Base-by-base conservation (phyloP, 164 flowering plant species). In the Cinnamomum chago region DNA sequence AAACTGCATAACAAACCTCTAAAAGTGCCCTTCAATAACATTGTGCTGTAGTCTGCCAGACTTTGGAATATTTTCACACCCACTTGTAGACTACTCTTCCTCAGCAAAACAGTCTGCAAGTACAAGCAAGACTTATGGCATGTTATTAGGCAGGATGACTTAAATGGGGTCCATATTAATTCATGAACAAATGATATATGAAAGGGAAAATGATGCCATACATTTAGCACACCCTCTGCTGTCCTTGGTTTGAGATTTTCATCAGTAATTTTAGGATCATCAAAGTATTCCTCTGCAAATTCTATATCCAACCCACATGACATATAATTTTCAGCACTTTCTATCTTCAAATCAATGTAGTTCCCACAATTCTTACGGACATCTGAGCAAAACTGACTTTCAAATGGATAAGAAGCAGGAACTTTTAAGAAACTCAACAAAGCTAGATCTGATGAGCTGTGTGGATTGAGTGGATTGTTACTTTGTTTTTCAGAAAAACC, bases 51-150 rank as follows among this genome's bases (percentile, higher is more conserved):
- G 50, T 83, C 81, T 77, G 84, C 74, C 68, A 87, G 66, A 76
- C 79, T 77, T 58, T 85, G 89, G 78, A 79, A 73, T 22, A 86
- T 76, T 73, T 82, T 83, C 65, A 76, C 80, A 71, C 92, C 89
- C 23, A 79, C 70, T 55, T 81, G 84, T 64, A 85, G 73, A 79
- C 88, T 85, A 51, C 83, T 76, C 68, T 88, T 87, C 77, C 88
- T 83, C 76, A 76, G 83, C 73, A 87, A 62, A 60, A 73, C 83
- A 80, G 81, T 85, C 85, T 86, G 88, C 84, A 86, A 67, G 75
- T 80, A 73, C 74, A 78, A 77, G 18, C 24, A 60, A 70, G 20
- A 4, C 17, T 67, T 28, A 25, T 67, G 28, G 47, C 47, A 67
- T 17, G n/a, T 30, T 64, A 25, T 23, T 23, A 64, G 17, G 28